These are phyloP conservation scores for Lactifluus subvellereus DNA, from an alignment of 768 basidiomycete species.

Conservation along the genomic window DNA sequence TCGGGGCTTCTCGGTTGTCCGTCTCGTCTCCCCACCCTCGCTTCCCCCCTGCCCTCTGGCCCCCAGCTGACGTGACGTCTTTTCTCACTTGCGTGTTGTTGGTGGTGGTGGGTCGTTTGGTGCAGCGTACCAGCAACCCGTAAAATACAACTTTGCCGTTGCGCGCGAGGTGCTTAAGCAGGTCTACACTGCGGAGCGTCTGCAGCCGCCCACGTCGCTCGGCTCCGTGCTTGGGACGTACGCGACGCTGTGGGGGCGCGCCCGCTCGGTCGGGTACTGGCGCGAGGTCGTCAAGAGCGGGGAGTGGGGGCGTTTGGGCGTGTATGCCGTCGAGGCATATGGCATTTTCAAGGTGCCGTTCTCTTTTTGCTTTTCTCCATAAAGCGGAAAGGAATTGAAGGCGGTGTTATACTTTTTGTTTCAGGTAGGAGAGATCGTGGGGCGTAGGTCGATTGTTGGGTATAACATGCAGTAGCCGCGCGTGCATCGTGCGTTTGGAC, in stretches of 20 bases:
- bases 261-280: slow-evolving; percentile 54
- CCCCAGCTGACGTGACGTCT: background rate
- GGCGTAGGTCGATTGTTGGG: too few species aligned
- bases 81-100: too few species aligned
- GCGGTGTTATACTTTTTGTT: background rate
- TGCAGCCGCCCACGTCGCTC: slow-evolving; percentile 61
- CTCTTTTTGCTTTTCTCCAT: background rate
- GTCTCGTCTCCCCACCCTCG: slow-evolving; percentile 23
- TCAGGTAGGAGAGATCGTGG: slow-evolving; percentile 74
- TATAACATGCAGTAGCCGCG: slow-evolving; percentile 30
- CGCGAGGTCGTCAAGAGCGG: slow-evolving; percentile 54
- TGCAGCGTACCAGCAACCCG: slow-evolving; percentile 67
- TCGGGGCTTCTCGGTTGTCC: slow-evolving; percentile 48
- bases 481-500: too few species aligned
- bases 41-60: background rate
- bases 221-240: slow-evolving; percentile 54
- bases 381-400: background rate
- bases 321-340: slow-evolving; percentile 84
- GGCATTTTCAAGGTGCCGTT: slow-evolving; percentile 74
- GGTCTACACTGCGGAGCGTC: slow-evolving; percentile 46
- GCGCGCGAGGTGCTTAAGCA: slow-evolving; percentile 61
- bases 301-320: slow-evolving; percentile 57
- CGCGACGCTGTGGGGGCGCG: slow-evolving; percentile 56
- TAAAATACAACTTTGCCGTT: slow-evolving; percentile 75
- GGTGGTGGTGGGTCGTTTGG: background rate